A percentile compares a stretch with the other conserved stretches of the same genome.
Conservation (phyloP, 352 stramenopile species). For the Pseudoperonospora humuli region DNA sequence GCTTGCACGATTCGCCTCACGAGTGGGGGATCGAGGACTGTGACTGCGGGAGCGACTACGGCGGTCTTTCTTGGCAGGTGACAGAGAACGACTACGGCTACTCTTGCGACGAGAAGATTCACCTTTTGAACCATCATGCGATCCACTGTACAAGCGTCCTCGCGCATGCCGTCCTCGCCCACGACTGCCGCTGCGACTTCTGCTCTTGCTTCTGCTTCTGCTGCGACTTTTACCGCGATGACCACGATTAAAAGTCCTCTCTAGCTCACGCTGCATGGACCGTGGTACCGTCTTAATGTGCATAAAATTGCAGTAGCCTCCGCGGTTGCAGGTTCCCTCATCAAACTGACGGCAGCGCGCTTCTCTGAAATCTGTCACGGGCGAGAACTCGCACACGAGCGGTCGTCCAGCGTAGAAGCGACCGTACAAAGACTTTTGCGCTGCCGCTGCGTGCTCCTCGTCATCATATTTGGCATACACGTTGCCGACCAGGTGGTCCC, state of each 20-base stretch:
- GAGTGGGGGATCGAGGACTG: constrained; percentile 22
- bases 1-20: constrained; percentile 6
- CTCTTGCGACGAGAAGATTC: constrained; percentile 33
- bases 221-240: constrained; percentile 37
- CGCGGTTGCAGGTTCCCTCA: constrained; percentile 94
- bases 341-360: constrained; percentile 98
- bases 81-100: constrained; percentile 39
- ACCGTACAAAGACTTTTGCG: constrained; percentile 94
- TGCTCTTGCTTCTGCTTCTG: constrained; percentile 38
- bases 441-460: constrained; percentile 95
- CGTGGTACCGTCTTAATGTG: constrained; percentile 91
- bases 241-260: constrained; percentile 79
- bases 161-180: constrained; percentile 21
- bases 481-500: constrained; percentile 99
- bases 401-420: constrained; percentile 95
- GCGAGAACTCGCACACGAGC: constrained; percentile 97
- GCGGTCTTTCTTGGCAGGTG: constrained; percentile 29
- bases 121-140: constrained; percentile 36
- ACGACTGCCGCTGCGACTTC: constrained; percentile 37
- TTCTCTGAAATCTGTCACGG: constrained; percentile 98
- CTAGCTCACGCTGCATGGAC: constrained; percentile 78
- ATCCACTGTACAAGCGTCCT: constrained; percentile 38
- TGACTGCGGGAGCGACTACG: constrained; percentile 53
- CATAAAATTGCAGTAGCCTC: constrained; percentile 99
- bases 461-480: constrained; percentile 99